Evolutionary conservation across 768 basidiomycete species (phyloP).

Genomic region (Leccinum ochraceum): DNA sequence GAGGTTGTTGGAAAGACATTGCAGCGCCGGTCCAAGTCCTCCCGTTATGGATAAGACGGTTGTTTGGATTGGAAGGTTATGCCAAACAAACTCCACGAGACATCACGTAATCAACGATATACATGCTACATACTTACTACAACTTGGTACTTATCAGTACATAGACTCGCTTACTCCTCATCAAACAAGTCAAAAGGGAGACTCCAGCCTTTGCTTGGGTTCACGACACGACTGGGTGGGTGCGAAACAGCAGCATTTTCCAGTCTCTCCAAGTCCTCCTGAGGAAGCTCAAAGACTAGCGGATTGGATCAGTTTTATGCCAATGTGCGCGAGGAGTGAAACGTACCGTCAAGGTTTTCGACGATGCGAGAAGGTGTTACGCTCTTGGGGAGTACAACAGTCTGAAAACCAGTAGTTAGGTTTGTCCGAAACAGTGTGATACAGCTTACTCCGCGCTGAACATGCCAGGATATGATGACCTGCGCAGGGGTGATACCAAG

Average conservation of each 20-base stretch:
- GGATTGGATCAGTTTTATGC: neutral
- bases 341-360: conserved; percentile 68
- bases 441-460: conserved; percentile 66
- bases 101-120: conserved; percentile 10
- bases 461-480: conserved; percentile 73
- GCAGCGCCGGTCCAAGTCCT: neutral
- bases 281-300: conserved; percentile 36
- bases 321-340: neutral
- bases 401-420: conserved; percentile 37
- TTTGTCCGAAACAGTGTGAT: neutral
- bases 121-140: neutral
- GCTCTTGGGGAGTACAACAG: conserved; percentile 75
- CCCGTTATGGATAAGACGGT: conserved; percentile 23
- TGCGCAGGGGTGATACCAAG: conserved; percentile 75
- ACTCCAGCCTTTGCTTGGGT: conserved; percentile 64
- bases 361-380: conserved; percentile 66
- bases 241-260: conserved; percentile 46
- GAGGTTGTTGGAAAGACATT: conserved; percentile 46
- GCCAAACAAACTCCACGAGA: conserved; percentile 22
- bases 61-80: conserved; percentile 33
- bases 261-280: conserved; percentile 43
- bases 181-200: conserved; percentile 65
- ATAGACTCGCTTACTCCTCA: conserved; percentile 30
- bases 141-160: neutral
- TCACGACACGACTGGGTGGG: conserved; percentile 52